Percentiles rank a stretch among this genome's conserved stretches.
Conservation (phyloP, 805 yeast genomes). For the Barnettozyma vustinii region DNA sequence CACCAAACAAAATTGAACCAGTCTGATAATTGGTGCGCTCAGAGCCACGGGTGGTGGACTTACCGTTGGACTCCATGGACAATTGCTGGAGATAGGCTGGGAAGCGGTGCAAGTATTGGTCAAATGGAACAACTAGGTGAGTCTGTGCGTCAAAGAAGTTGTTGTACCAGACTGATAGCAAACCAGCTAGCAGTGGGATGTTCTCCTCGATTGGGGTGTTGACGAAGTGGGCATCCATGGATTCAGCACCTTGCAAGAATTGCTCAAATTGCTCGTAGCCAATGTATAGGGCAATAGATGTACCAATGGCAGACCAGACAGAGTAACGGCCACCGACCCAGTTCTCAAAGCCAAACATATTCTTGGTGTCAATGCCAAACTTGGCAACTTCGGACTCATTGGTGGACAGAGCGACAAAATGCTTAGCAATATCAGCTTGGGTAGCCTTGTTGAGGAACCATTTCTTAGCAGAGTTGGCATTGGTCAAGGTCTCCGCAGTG, state of each 20-base stretch:
- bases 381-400: constrained; percentile 86
- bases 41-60: constrained; percentile 90
- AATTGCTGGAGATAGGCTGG: constrained; percentile 98
- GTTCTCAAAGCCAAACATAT: constrained; percentile 97
- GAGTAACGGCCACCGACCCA: constrained; percentile 99
- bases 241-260: constrained; percentile 96
- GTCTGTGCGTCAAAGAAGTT: constrained; percentile 98
- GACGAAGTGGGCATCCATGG: constrained; percentile 87
- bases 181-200: constrained; percentile 91
- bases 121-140: constrained; percentile 96
- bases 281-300: constrained; percentile 89
- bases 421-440: constrained; percentile 79
- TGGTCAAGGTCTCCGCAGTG: constrained; percentile 96
- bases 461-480: constrained; percentile 89
- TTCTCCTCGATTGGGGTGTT: constrained; percentile 82
- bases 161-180: constrained; percentile 96
- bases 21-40: constrained; percentile 91
- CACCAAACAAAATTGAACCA: constrained; percentile 94
- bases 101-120: constrained; percentile 98
- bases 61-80: constrained; percentile 99
- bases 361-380: constrained; percentile 95
- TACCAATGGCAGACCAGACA: constrained; percentile 99
- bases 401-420: constrained; percentile 94
- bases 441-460: constrained; percentile 83
- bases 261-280: constrained; percentile 92